Evolutionary conservation across 2,329 filamentous ascomycete species (phyloP), one percentile per base, ranked within the genome.

Genomic region (Fusarium liriodendri): DNA sequence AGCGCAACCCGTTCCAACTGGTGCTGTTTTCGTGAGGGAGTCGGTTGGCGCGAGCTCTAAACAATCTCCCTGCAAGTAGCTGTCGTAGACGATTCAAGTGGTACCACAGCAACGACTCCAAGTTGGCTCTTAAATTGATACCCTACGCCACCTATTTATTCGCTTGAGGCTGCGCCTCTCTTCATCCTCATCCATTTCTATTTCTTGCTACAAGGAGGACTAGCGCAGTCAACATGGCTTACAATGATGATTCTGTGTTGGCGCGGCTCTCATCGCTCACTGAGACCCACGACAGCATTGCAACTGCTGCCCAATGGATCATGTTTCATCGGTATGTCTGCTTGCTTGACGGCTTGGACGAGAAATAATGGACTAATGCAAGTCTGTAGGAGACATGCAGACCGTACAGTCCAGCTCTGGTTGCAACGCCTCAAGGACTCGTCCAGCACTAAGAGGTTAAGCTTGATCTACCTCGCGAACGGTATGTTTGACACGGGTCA

Each of bases 251-350:
- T 85, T 94, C 95, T 55, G 95, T 99, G 65, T 91, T 95, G 82
- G 95, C 96, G 63, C 98, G 98, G 86, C 92, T 99, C 63, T 97
- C 95, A 35, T 94, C 95, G 47, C 90, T 99, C 72, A 98, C 98
- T 84, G 97, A 99, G 85, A 97, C 95, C 13, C 96, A 99, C 82
- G 97, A 99, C 82, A 97, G 95, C 84, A 98, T 99, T 80, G 90
- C 97, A 70, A 96, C 94, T 38, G 95, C 97, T 72, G 95, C 97
- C 67, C 96, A 98, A 91, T 99, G 97, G 97, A 97, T 99, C 71
- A 97, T 99, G 93, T 99, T 99, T 82, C 96, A 99, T 85, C 93
- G 95, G 95, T 97, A 91, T 82, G 68, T 27, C 16, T 40, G 25
- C 20, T 32, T 25, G 14, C 18, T 25, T 14, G 60, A 14, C 5